A percentile compares a stretch with the other conserved stretches of the same genome.
Conservation (phyloP, 2,329 filamentous ascomycete species). For the Ophiognomonia clavigignenti-juglandacearum region DNA sequence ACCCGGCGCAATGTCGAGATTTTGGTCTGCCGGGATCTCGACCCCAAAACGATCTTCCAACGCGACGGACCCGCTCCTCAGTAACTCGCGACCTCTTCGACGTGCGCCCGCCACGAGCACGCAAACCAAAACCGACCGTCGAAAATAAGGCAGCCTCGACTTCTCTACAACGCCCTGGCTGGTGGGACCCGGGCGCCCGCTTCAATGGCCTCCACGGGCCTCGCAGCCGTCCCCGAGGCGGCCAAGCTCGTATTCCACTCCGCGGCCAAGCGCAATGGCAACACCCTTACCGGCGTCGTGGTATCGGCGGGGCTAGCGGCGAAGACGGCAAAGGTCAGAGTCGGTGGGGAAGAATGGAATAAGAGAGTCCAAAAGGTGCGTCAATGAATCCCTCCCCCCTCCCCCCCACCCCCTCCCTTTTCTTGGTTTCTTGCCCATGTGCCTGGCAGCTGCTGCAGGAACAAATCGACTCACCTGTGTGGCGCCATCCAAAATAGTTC, state of each 20-base stretch:
- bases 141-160: too few species aligned
- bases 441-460: too few species aligned
- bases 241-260: slow-evolving; percentile 1
- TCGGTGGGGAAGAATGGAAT: slow-evolving; percentile 70
- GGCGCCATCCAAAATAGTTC: slow-evolving; percentile 49
- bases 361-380: slow-evolving; percentile 65
- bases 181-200: neutral
- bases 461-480: too few species aligned
- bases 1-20: too few species aligned
- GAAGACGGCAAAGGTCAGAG: slow-evolving; percentile 73
- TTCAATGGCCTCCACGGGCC: slow-evolving; percentile 3
- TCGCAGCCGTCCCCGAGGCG: neutral
- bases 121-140: too few species aligned
- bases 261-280: neutral
- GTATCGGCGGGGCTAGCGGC: slow-evolving; percentile 73
- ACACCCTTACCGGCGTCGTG: slow-evolving; percentile 54
- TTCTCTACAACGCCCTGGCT: too few species aligned
- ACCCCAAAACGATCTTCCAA: too few species aligned
- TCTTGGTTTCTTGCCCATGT: too few species aligned
- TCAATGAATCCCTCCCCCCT: neutral
- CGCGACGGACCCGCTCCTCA: too few species aligned
- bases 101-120: too few species aligned
- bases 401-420: neutral
- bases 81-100: too few species aligned
- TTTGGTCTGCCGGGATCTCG: too few species aligned